phyloP scores from a whole-genome alignment of 108 stramenopile species.

The Nitzschia putrida region DNA sequence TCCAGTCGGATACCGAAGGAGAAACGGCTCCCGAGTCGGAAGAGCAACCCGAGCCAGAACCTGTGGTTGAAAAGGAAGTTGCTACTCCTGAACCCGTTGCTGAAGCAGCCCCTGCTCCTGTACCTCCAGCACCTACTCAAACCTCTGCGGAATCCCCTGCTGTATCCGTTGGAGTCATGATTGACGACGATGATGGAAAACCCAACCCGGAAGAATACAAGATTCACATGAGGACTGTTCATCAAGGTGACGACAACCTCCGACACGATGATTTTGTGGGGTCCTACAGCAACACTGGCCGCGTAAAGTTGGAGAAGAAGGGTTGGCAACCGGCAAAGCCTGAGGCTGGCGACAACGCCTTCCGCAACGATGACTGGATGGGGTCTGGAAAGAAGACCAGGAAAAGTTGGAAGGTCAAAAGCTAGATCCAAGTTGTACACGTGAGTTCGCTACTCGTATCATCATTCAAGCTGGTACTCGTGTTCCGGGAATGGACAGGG shows the following conservation, averaged over 20 bases:
- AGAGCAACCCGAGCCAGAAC: too few relatives aligned
- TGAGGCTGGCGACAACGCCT: constrained; percentile 11
- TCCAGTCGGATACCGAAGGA: too few relatives aligned
- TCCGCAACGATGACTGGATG: constrained; percentile 15
- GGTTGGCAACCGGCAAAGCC: constrained; percentile 2
- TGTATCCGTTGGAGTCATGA: background rate
- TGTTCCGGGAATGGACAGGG: too few relatives aligned
- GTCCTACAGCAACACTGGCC: constrained; percentile 11
- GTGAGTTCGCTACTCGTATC: too few relatives aligned
- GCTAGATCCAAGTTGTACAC: too few relatives aligned
- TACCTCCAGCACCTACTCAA: too few relatives aligned
- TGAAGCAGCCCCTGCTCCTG: too few relatives aligned
- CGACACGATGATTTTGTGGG: constrained; percentile 11
- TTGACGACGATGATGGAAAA: background rate
- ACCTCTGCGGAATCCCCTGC: too few relatives aligned
- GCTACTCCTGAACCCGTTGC: too few relatives aligned
- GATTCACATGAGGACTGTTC: constrained; percentile 4
- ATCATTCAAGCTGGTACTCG: too few relatives aligned
- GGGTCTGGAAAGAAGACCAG: constrained; percentile 9
- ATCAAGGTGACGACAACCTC: background rate
- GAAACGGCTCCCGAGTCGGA: too few relatives aligned
- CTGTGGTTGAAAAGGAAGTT: too few relatives aligned
- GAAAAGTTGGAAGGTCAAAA: constrained; percentile 10
- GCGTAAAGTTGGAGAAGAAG: constrained; percentile 2
- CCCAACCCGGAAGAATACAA: constrained; percentile 14